Percentiles rank a stretch among this genome's conserved stretches.
Evolutionary conservation across 768 basidiomycete genomes (phyloP).

Genomic region (Auricularia heimuer): DNA sequence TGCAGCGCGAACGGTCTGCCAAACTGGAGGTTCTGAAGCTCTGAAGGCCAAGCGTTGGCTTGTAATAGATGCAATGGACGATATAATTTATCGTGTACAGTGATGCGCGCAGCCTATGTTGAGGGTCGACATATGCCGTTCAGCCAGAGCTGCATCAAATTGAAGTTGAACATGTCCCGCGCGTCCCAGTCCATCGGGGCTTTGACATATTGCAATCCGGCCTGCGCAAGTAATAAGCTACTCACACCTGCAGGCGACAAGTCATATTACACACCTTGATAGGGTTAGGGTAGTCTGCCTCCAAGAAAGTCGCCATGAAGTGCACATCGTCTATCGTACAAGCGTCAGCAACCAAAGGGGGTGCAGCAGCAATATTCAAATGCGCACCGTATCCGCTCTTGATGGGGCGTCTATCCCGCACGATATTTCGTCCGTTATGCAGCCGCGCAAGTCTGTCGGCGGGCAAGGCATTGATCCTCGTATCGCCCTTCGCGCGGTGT

Average conservation of each 20-base stretch:
- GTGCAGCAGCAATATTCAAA: background rate
- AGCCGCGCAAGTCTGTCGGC: background rate
- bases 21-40: conserved; percentile 24
- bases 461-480: background rate
- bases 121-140: background rate
- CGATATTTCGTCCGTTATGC: background rate
- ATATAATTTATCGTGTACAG: no score
- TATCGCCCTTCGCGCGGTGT: background rate
- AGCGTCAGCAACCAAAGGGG: background rate
- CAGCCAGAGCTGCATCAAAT: conserved; percentile 1
- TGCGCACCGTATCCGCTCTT: background rate
- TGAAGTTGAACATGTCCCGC: conserved; percentile 2
- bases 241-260: background rate
- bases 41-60: no score
- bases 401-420: background rate
- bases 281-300: background rate
- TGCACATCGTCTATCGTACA: background rate
- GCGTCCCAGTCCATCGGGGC: background rate
- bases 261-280: background rate
- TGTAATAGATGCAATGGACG: no score
- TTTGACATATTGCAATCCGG: background rate
- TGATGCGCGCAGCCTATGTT: background rate
- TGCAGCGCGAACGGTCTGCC: conserved; percentile 44
- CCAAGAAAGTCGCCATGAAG: conserved; percentile 1
- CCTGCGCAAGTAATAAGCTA: background rate